Percentiles rank a stretch among this genome's conserved stretches.
Conservation (phyloP, 768 basidiomycete genomes). For the Macrocybe gigantea region DNA sequence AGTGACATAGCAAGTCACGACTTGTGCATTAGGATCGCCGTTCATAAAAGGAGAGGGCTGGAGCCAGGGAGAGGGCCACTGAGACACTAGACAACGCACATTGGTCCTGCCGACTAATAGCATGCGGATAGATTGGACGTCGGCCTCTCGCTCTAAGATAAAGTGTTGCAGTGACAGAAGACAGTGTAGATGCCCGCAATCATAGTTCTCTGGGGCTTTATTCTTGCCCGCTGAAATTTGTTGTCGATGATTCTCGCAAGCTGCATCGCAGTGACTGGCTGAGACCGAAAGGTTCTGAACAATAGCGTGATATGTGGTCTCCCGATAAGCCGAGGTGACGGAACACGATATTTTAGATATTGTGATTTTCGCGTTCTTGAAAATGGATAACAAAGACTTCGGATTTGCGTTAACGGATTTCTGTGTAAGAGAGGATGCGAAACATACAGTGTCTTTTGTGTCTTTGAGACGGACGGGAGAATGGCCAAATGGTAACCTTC, state of each 20-base stretch:
- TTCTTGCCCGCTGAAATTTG: too few relatives aligned
- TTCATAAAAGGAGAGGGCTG: conserved; percentile 39
- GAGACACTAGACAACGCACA: conserved; percentile 22
- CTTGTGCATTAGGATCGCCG: conserved; percentile 55
- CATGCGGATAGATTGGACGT: too few relatives aligned
- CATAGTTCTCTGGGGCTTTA: too few relatives aligned
- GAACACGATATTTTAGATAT: conserved; percentile 44
- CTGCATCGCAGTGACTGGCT: conserved; percentile 40
- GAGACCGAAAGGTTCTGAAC: conserved; percentile 34
- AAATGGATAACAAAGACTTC: conserved; percentile 41
- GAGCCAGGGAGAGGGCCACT: conserved; percentile 62
- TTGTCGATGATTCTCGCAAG: conserved; percentile 21
- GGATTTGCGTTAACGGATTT: neutral
- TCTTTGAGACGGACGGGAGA: conserved; percentile 35
- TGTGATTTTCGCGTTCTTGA: conserved; percentile 37
- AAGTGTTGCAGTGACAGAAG: too few relatives aligned
- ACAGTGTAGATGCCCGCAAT: too few relatives aligned
- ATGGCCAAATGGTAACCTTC: conserved; percentile 29
- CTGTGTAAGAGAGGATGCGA: neutral
- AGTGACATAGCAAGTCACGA: conserved; percentile 41
- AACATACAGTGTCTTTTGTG: conserved; percentile 30
- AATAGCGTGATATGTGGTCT: conserved; percentile 36
- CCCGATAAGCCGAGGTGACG: conserved; percentile 7
- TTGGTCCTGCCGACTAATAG: too few relatives aligned
- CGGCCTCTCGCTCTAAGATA: too few relatives aligned